Evolutionary conservation across 2,329 filamentous ascomycete genomes (phyloP), one percentile per base, ranked within the genome.

Genomic region (Sclerotinia borealis): DNA sequence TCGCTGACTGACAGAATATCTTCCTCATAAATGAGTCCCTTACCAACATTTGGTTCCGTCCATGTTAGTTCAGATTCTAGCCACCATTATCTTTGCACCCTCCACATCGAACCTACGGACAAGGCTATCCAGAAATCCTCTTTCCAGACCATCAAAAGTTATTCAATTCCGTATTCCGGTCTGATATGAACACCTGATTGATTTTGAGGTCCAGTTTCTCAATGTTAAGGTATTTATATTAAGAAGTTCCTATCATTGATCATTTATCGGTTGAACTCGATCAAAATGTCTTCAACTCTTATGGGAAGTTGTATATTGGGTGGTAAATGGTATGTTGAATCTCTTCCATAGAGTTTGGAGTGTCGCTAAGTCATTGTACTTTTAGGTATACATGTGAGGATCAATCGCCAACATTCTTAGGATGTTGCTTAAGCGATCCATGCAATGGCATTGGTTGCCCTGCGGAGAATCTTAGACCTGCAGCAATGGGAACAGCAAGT

Each of bases 381-480:
- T 27, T 7, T 22, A 67, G 65, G 65, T 68, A 61, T 25, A 67
- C 50, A 17, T 68, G 66, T 39, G 43, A 59, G 11, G 59, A 29
- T 13, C 63, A 69, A 49, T 63, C 10, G 4, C 67, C 67, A 8
- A 68, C 61, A 7, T 69, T 69, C 34, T 39, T 69, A 9, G 68
- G 68, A 25, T 69, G 67, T 27, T 69, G 68, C 25, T 52, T 34
- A 3, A 63, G 59, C 25, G 29, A 69, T 45, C 66, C 67, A 50
- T 69, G 68, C 52, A 65, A 68, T 41, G 63, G 63, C 13, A 51
- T 54, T 17, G 65, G 62, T 9, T 69, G 67, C 31, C 67, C 68
- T 13, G 29, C 45, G 13, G 8, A 13, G 5, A 41, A 69, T 29
- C 51, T 69, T 11, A 61, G 63, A 27, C 50, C 68, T n/a, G 64